Evolutionary conservation across 2,329 filamentous ascomycete species (phyloP).

Genomic region (Trichoderma hamatum): DNA sequence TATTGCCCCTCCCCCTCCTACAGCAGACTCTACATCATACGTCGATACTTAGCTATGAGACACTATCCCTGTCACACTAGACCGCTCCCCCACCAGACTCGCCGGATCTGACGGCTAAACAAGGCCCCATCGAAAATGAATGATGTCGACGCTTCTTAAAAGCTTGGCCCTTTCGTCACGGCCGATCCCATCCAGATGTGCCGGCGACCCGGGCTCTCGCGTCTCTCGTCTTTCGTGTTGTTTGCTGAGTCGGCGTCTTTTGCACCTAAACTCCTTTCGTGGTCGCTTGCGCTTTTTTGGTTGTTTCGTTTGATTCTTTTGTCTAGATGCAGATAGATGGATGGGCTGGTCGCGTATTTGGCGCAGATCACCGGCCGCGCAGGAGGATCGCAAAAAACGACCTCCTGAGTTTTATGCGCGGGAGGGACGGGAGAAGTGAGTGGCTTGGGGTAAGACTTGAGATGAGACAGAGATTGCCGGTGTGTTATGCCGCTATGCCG

Average conservation of each 20-base stretch:
- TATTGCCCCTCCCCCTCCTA: neutral
- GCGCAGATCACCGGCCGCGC: neutral
- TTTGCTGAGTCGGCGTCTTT: neutral
- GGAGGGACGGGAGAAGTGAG: neutral
- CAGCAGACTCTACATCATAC: neutral
- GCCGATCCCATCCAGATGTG: slow-evolving; percentile 9
- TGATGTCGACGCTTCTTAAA: neutral
- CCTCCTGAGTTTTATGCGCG: neutral
- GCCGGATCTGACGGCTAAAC: slow-evolving; percentile 22
- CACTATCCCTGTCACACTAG: neutral
- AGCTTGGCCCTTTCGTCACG: slow-evolving; percentile 6
- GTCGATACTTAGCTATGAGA: neutral
- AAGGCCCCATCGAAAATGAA: neutral
- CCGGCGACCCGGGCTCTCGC: neutral
- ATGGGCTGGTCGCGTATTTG: neutral
- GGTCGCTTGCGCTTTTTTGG: neutral
- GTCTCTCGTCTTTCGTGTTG: neutral
- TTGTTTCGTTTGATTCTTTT: neutral
- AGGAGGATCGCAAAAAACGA: neutral
- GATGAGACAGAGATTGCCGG: neutral
- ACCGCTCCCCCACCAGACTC: slow-evolving; percentile 3
- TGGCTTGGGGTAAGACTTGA: neutral
- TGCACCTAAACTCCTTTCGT: neutral
- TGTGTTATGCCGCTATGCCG: neutral
- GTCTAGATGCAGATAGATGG: neutral